Evolutionary conservation across 108 stramenopile species (phyloP).

Genomic region (Cyclotella choctawhatcheeana): DNA sequence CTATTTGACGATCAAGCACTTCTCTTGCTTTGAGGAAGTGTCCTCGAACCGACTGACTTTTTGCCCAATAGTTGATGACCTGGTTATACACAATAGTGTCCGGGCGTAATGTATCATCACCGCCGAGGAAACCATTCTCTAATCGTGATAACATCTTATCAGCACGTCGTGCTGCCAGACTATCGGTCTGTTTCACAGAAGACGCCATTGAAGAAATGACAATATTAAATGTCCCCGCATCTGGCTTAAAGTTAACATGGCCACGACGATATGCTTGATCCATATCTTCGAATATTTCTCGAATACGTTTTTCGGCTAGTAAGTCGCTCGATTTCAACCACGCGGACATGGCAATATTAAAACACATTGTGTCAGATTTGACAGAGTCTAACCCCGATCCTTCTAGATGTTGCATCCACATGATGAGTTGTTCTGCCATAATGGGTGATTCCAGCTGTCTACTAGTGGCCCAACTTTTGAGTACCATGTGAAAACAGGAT

Average conservation of each 20-base stretch:
- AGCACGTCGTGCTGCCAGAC: constrained; percentile 60
- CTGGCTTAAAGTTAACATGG: constrained; percentile 27
- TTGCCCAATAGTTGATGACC: constrained; percentile 78
- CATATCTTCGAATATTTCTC: constrained; percentile 66
- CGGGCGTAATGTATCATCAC: constrained; percentile 41
- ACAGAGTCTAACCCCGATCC: constrained; percentile 46
- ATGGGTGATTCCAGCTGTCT: constrained; percentile 60
- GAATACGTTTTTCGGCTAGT: constrained; percentile 46
- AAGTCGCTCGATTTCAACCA: constrained; percentile 57
- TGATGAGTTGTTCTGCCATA: constrained; percentile 66
- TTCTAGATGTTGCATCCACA: constrained; percentile 63
- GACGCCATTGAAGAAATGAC: constrained; percentile 56
- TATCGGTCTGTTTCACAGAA: constrained; percentile 21
- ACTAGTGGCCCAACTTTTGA: constrained; percentile 65
- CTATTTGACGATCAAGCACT: constrained; percentile 77
- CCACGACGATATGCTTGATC: constrained; percentile 38
- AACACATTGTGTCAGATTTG: constrained; percentile 54
- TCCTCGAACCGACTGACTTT: constrained; percentile 42
- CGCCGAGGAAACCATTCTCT: constrained; percentile 41
- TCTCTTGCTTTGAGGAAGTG: constrained; percentile 64
- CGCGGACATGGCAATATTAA: constrained; percentile 67
- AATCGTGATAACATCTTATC: constrained; percentile 61
- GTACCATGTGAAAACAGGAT: constrained; percentile 67
- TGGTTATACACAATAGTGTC: constrained; percentile 81
- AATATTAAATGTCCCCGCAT: constrained; percentile 44